phyloP scores from a whole-genome alignment of 2,329 filamentous ascomycete species.

The Scedosporium dehoogii region DNA sequence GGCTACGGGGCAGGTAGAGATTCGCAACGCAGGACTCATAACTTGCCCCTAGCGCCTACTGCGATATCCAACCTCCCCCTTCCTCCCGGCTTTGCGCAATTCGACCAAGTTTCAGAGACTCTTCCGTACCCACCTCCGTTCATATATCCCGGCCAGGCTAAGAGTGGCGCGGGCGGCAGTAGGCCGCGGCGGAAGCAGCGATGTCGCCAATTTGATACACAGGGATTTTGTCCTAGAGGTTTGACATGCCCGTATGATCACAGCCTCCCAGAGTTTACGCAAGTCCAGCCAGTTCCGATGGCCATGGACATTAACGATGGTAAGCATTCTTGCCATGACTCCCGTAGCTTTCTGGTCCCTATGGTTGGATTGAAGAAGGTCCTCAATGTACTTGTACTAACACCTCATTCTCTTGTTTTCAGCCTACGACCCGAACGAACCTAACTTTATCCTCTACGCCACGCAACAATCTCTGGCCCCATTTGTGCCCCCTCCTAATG shows the following conservation, averaged over 20 bases:
- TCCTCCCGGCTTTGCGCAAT: neutral
- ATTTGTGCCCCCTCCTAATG: slow-evolving; percentile 14
- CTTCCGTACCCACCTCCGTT: neutral
- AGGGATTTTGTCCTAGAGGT: slow-evolving; percentile 61
- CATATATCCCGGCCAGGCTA: neutral
- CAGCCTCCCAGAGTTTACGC: slow-evolving; percentile 22
- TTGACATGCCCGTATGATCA: slow-evolving; percentile 62
- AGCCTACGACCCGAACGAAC: slow-evolving; percentile 25
- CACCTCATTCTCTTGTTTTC: slow-evolving; percentile 35
- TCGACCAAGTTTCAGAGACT: neutral
- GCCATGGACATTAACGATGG: neutral
- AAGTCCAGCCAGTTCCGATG: neutral
- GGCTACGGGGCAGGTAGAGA: neutral
- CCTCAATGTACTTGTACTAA: slow-evolving; percentile 45
- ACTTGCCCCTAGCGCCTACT: neutral
- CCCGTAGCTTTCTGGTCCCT: neutral
- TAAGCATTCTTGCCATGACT: neutral
- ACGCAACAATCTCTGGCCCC: slow-evolving; percentile 11
- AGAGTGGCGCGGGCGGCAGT: neutral
- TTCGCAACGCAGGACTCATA: neutral
- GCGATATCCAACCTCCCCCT: slow-evolving; percentile 7
- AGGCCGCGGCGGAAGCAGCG: slow-evolving; percentile 31
- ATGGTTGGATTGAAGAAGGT: neutral
- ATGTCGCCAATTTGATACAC: slow-evolving; percentile 62
- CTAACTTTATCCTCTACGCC: slow-evolving; percentile 15